Conservation (phyloP, 2,329 filamentous ascomycete genomes). For the Ceratocystis ficicola region DNA sequence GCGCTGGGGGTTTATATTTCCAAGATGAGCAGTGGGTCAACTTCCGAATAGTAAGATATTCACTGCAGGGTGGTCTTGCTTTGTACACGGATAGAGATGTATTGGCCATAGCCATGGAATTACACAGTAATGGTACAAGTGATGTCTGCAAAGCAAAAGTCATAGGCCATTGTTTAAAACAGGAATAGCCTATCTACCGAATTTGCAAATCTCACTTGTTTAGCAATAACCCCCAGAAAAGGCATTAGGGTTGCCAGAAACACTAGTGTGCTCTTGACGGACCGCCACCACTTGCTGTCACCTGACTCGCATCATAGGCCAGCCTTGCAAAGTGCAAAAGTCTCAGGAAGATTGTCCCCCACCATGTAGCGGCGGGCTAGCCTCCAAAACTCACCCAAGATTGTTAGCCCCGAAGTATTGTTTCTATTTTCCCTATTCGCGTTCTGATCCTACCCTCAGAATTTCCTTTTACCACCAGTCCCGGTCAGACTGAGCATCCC, state of each 20-base stretch:
- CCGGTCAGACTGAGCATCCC: background rate
- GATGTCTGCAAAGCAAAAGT: too few species aligned
- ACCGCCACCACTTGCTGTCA: background rate
- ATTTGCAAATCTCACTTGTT: too few species aligned
- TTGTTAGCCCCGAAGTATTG: background rate
- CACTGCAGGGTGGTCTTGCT: too few species aligned
- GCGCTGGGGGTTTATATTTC: too few species aligned
- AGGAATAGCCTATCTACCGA: too few species aligned
- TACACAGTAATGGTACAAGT: too few species aligned
- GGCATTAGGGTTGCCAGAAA: background rate
- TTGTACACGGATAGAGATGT: too few species aligned
- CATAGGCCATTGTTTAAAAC: too few species aligned
- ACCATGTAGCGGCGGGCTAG: background rate
- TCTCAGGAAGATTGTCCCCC: slow-evolving; percentile 7
- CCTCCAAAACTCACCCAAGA: background rate
- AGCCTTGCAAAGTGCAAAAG: slow-evolving; percentile 7
- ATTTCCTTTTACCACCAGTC: background rate
- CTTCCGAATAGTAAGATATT: too few species aligned
- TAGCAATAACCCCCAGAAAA: too few species aligned
- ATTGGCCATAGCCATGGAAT: too few species aligned
- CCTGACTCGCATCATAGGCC: background rate
- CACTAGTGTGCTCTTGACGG: background rate
- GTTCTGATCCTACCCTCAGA: background rate
- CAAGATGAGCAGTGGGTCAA: too few species aligned
- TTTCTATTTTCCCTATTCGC: background rate